These are phyloP conservation scores for Effrenium voratum DNA, from an alignment of 73 alveolate genomes.

Conservation along the genomic window DNA sequence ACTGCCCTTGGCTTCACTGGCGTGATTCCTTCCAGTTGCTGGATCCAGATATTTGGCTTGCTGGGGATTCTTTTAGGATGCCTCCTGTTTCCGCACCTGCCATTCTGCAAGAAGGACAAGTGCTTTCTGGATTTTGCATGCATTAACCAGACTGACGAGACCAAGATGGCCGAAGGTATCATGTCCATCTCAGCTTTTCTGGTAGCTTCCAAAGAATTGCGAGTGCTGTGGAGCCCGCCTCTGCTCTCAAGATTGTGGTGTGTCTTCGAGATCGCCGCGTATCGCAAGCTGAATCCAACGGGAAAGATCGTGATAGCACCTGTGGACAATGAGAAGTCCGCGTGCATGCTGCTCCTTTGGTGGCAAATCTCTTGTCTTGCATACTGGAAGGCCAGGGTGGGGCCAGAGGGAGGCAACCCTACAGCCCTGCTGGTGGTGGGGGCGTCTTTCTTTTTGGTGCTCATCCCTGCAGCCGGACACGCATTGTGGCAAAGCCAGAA, in stretches of 20 bases:
- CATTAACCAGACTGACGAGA: conserved; percentile 21
- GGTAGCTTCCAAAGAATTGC: conserved; percentile 42
- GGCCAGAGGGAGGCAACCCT: conserved; percentile 12
- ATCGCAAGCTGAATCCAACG: conserved; percentile 30
- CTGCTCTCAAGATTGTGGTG: conserved; percentile 18
- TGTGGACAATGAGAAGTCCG: not conserved
- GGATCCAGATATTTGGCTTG: not conserved
- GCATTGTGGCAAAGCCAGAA: not conserved
- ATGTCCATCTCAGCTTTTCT: conserved; percentile 22
- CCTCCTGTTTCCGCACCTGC: conserved; percentile 13
- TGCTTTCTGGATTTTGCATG: conserved; percentile 26
- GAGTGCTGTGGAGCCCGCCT: conserved; percentile 58
- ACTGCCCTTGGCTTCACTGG: not conserved
- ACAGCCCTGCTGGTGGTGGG: not conserved
- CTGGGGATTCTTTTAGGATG: not conserved
- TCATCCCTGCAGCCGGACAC: not conserved
- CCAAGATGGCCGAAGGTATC: conserved; percentile 31
- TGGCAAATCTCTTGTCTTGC: not conserved
- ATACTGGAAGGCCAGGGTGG: conserved; percentile 12
- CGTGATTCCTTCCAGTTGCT: not conserved
- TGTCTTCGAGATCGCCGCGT: conserved; percentile 34
- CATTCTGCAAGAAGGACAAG: not conserved
- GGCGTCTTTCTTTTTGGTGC: not conserved
- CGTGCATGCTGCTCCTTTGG: not conserved
- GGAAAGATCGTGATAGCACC: conserved; percentile 20